A percentile compares a stretch with the other conserved stretches of the same genome.
Conservation (phyloP, 176 grass and related monocot species). For the Carex myosuroides region DNA sequence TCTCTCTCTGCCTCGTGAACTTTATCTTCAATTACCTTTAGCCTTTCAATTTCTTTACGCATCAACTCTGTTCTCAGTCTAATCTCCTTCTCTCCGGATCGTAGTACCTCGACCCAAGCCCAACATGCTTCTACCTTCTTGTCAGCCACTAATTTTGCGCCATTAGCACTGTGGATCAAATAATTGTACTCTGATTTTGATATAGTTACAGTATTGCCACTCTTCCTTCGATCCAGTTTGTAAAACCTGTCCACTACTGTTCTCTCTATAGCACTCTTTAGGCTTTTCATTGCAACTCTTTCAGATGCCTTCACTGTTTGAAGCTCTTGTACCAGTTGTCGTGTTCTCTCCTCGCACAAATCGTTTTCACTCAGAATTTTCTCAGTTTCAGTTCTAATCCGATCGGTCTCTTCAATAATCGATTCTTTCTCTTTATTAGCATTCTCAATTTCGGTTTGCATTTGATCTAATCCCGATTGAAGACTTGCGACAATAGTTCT, state of each 20-base stretch:
- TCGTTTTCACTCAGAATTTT: slow-evolving; percentile 23
- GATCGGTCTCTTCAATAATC: slow-evolving; percentile 32
- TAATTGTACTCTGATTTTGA: slow-evolving; percentile 88
- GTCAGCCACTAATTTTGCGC: slow-evolving; percentile 49
- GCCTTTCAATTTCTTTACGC: slow-evolving; percentile 29
- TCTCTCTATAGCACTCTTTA: slow-evolving; percentile 43
- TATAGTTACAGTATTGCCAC: slow-evolving; percentile 36
- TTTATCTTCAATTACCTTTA: background rate
- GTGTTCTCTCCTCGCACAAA: slow-evolving; percentile 25
- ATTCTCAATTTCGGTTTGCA: slow-evolving; percentile 42
- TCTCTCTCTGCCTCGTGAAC: background rate
- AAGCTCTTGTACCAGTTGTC: slow-evolving; percentile 41
- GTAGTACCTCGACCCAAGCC: slow-evolving; percentile 64
- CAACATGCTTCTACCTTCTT: slow-evolving; percentile 74
- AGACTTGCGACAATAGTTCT: slow-evolving; percentile 53
- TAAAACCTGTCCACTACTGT: slow-evolving; percentile 34
- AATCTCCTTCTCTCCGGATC: slow-evolving; percentile 55
- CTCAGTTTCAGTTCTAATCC: slow-evolving; percentile 32
- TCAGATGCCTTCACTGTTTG: slow-evolving; percentile 53
- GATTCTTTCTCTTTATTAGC: slow-evolving; percentile 44
- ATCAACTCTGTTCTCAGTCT: slow-evolving; percentile 27
- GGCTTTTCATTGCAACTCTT: slow-evolving; percentile 45
- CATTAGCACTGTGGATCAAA: slow-evolving; percentile 39
- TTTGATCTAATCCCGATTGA: slow-evolving; percentile 47
- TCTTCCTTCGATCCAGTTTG: background rate